Evolutionary conservation across 208 protist genomes (phyloP), one percentile per base, ranked within the genome.

Genomic region (Leishmania braziliensis): DNA sequence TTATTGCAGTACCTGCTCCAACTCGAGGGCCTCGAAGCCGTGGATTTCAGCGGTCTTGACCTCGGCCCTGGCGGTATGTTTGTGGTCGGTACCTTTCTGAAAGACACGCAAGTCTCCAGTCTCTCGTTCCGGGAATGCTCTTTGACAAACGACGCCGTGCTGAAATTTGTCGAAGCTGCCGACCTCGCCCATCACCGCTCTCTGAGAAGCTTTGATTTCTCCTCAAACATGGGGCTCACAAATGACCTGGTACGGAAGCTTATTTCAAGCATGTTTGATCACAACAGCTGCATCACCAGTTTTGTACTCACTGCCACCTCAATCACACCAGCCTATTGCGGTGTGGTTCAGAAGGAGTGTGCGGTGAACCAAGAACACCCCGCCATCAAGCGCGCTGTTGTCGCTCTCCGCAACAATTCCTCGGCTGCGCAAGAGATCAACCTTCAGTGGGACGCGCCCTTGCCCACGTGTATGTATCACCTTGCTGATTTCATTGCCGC

Each of bases 401-500:
- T 95, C 5, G 68, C 81, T 29, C 78, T 95, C 26, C 87, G 90
- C 56, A 87, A 75, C n/a, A 88, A 93, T 62, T 63, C 91, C 43
- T 80, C 89, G 6, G 75, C 68, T 16, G 84, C 92, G 43, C 86
- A 62, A 36, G 83, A 84, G 50, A 84, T 98, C 26, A 94, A 95
- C 80, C 86, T 98, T 72, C 93, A 97, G 79, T 97, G 93, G 92
- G 91, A 94, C 56, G 81, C 87, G 18, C 81, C 73, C 18, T 84
- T 94, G 70, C 73, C 84, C 43, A 84, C 85, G 53, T 93, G 89
- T 72, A 90, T 92, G 75, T 76, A 84, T 77, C 95, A 96, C 79
- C 82, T 98, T 48, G 85, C 84, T 46, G 88, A 86, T 48, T 79
- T 80, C 80, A 79, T 98, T 65, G 86, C 83, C n/a, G 71, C 80